Evolutionary conservation across 2,329 filamentous ascomycete genomes (phyloP), one percentile per base, ranked within the genome.

Genomic region (Chrysoporthe puriensis): DNA sequence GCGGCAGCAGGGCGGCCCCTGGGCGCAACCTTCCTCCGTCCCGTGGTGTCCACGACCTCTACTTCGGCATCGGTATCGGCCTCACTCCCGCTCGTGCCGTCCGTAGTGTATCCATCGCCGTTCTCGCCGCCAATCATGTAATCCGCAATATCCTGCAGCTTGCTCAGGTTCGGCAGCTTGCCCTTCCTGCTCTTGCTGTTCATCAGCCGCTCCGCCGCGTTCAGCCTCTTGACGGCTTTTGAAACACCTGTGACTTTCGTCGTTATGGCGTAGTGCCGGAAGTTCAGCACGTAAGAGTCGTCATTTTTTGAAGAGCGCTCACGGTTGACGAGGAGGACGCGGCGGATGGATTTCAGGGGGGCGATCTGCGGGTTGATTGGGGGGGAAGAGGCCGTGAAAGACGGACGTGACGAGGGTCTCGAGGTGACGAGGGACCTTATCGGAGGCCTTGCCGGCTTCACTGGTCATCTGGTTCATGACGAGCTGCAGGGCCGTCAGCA

Each of bases 401-500:
- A 97, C 90, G 58, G 94, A 96, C 2, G 94, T 98, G 2, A 94
- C 90, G 43, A 99, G 89, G 34, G 91, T 91, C 80, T 99, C 96
- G 75, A 99, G 91, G 73, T 97, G 94, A 76, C 93, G 96, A 5
- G 95, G 94, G n/a, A 97, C 90, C 70, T 91, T 88, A 32, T 88
- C 86, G 67, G 85, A 86, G 42, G 86, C 80, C 67, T 89, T 86
- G 57, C 85, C 76, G 43, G 81, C 83, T 40, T 91, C 86, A 3
- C 89, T 90, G 50, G 88, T 87, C 79, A 99, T 97, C 79, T 97
- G 97, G 82, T 99, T 99, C 96, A 99, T 98, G 72, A 99, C 96
- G 57, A 99, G 86, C 88, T 91, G 70, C 2, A 62, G 42, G 14
- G 43, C 7, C 64, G 72, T 80, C 75, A 80, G 73, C 69, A 42